Conservation (phyloP, 805 yeast genomes). For the Wickerhamomyces chambardii region DNA sequence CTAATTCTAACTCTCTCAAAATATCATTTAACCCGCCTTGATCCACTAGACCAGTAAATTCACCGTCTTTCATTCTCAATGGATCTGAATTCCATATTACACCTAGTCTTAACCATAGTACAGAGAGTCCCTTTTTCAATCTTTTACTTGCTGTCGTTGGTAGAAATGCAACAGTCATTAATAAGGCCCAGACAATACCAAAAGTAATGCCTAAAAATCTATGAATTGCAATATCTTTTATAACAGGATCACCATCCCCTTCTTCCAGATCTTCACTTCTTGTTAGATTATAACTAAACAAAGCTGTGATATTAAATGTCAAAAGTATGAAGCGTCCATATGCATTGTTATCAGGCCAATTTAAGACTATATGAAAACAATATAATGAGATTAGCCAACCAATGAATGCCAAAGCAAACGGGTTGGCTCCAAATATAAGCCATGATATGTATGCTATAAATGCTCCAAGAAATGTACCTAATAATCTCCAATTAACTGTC, state of each 20-base stretch:
- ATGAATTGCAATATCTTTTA: conserved; percentile 70
- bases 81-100: conserved; percentile 76
- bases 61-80: conserved; percentile 29
- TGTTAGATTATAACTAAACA: conserved; percentile 65
- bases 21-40: conserved; percentile 38
- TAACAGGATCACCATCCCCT: conserved; percentile 67
- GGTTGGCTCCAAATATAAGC: conserved; percentile 48
- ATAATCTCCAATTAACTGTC: conserved; percentile 64
- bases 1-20: conserved; percentile 48
- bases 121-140: conserved; percentile 53
- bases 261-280: conserved; percentile 47
- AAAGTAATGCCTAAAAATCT: conserved; percentile 62
- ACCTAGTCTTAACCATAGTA: conserved; percentile 75
- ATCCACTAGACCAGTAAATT: conserved; percentile 16
- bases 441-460: conserved; percentile 49
- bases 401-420: conserved; percentile 38
- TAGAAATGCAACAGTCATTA: conserved; percentile 53
- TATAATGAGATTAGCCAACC: conserved; percentile 29
- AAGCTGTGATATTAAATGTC: conserved; percentile 70
- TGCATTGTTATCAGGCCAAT: conserved; percentile 53
- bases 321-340: conserved; percentile 64
- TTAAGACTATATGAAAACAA: conserved; percentile 47
- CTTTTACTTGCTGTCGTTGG: conserved; percentile 74
- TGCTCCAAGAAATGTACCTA: conserved; percentile 75
- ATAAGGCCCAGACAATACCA: conserved; percentile 73